Base-by-base conservation (phyloP, 768 basidiomycete genomes). In the Lentinula sp. region DNA sequence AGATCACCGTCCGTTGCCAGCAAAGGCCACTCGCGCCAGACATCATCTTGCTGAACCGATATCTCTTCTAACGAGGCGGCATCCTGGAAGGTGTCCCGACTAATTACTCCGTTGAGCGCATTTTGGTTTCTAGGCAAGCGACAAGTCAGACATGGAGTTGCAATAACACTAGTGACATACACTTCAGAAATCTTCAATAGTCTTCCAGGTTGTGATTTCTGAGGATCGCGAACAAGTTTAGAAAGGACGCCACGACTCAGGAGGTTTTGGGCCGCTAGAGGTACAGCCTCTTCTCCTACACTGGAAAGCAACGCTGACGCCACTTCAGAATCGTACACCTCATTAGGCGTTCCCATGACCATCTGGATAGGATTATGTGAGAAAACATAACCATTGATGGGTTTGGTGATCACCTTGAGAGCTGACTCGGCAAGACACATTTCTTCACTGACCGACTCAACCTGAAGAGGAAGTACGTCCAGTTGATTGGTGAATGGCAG, bases 1-100 rank as follows among this genome's bases (percentile, higher is more conserved):
- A 85, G 77, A 64, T 95, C 91, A 7, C 95, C 93, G 64, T 93
- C 93, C 2, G 84, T 84, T 3, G 91, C 85, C 34, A 88, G 75
- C 50, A 93, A 69, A 0, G 91, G 84, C 94, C 95, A 97, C 59
- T 88, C 85, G 50, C 84, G 80, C 81, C 85, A 89, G 1, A 74
- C 76, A 5, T 79, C 75, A 10, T 80, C 79, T 45, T 79, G 72
- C 45, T 78, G 78, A 28, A 71, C 66, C 23, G 81, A 78, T 13
- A 84, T 71, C 5, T 86, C 84, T 59, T 89, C 85, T 37, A 91
- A 70, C 13, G 83, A 77, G 23, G 75, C 68, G 2, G 93, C 90
- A 68, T 94, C 92, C 63, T 86, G 82, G 66, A 86, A 89, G 21
- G 88, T 76, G 54, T 91, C 88, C 31, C 74, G 74, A 4, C 83